Conservation (phyloP, 139 green algal species). For the Zygnema circumcarinatum region DNA sequence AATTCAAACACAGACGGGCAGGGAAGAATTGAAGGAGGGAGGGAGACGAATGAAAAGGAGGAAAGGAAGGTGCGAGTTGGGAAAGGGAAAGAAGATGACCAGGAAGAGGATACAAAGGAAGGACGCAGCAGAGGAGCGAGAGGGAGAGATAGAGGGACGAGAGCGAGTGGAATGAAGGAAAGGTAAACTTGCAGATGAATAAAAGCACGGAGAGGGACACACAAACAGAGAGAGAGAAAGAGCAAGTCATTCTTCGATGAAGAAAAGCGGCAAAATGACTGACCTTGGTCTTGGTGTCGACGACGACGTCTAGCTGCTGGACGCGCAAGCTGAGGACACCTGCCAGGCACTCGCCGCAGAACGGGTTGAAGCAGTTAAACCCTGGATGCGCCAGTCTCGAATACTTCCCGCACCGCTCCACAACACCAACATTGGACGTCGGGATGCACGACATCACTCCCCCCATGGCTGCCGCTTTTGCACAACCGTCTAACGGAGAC, state of each 20-base stretch:
- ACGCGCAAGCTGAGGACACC: slow-evolving; percentile 63
- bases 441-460: slow-evolving; percentile 64
- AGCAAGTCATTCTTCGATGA: too few relatives aligned
- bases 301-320: slow-evolving; percentile 75
- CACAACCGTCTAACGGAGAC: not conserved
- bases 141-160: not conserved
- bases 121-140: not conserved
- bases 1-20: too few relatives aligned
- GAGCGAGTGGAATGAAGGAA: not conserved
- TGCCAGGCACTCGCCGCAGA: slow-evolving; percentile 17
- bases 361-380: slow-evolving; percentile 60
- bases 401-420: slow-evolving; percentile 68
- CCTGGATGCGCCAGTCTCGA: slow-evolving; percentile 63
- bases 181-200: not conserved
- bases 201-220: not conserved
- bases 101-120: not conserved
- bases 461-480: too few relatives aligned
- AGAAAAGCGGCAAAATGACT: not conserved
- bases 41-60: not conserved
- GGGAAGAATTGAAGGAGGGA: not conserved
- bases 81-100: not conserved
- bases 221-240: not conserved
- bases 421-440: slow-evolving; percentile 60
- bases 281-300: slow-evolving; percentile 80
- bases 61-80: not conserved